Conservation (phyloP, 2,329 filamentous ascomycete species). For the Sporothrix sp. region DNA sequence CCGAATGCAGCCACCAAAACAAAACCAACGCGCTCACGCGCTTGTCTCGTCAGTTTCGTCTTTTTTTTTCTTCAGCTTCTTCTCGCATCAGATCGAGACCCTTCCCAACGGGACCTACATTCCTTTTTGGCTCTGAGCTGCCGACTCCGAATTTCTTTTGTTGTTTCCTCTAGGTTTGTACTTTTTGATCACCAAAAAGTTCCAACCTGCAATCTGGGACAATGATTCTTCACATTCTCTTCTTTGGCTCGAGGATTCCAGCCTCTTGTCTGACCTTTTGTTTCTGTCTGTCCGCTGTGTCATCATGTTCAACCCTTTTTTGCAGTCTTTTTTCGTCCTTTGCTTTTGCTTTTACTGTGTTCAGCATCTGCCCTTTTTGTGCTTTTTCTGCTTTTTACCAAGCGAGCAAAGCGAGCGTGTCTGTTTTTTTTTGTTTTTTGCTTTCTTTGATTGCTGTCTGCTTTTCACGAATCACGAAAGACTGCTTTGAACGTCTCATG, state of each 20-base stretch:
- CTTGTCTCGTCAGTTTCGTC: neutral
- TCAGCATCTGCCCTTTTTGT: neutral
- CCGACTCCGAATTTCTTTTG: slow-evolving; percentile 1
- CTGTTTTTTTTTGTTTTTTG: neutral
- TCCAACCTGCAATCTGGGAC: slow-evolving; percentile 5
- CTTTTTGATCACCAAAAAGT: neutral
- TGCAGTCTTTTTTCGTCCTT: slow-evolving; percentile 2
- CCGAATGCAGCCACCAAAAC: neutral
- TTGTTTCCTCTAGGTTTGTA: slow-evolving; percentile 1
- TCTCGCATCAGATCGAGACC: neutral
- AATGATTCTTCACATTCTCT: slow-evolving; percentile 1
- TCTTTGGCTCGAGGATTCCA: neutral
- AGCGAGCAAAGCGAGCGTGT: neutral
- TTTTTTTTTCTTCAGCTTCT: neutral
- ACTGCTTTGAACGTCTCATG: slow-evolving; percentile 7
- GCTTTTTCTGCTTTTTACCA: neutral
- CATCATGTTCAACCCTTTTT: slow-evolving; percentile 9
- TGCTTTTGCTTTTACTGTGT: slow-evolving; percentile 11
- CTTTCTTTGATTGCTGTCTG: neutral
- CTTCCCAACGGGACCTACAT: slow-evolving; percentile 1
- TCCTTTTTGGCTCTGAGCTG: slow-evolving; percentile 5
- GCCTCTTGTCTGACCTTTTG: slow-evolving; percentile 11
- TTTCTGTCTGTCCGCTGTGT: slow-evolving; percentile 9
- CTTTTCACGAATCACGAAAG: slow-evolving; percentile 5
- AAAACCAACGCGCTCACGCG: slow-evolving; percentile 8